A percentile compares a stretch with the other conserved stretches of the same genome.
Conservation (phyloP, 805 yeast species). For the Barnettozyma salicaria region DNA sequence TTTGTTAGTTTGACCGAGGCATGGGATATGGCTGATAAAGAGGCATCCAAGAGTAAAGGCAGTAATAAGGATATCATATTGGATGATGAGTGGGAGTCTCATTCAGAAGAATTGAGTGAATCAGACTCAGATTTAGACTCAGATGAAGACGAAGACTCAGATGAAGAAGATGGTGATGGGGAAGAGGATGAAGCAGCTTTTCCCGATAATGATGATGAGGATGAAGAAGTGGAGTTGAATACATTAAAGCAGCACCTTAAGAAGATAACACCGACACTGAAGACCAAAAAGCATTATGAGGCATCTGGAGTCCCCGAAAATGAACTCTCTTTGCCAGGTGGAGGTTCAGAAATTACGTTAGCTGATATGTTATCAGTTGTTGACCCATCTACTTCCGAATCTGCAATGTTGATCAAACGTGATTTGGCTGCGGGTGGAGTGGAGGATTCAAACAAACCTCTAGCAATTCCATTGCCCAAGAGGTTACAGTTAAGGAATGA, state of each 20-base stretch:
- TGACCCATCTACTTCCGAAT: constrained; percentile 42
- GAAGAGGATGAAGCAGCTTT: constrained; percentile 37
- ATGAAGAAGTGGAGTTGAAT: constrained; percentile 47
- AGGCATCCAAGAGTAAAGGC: constrained; percentile 27
- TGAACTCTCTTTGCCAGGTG: constrained; percentile 62
- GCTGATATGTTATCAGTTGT: constrained; percentile 72
- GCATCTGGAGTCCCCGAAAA: constrained; percentile 56
- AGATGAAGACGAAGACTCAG: constrained; percentile 38
- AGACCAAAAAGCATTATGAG: constrained; percentile 43
- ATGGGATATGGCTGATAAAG: constrained; percentile 76
- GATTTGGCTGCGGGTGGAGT: constrained; percentile 20
- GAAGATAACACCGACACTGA: constrained; percentile 29
- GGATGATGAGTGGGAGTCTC: constrained; percentile 23
- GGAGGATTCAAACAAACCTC: constrained; percentile 38
- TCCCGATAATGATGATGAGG: constrained; percentile 35
- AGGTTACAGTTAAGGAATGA: constrained; percentile 82
- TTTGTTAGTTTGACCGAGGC: constrained; percentile 77
- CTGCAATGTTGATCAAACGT: constrained; percentile 41
- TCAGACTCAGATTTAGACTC: constrained; percentile 24
- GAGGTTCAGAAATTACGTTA: constrained; percentile 52
- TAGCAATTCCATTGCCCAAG: constrained; percentile 78
- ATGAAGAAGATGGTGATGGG: constrained; percentile 42
- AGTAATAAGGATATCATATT: constrained; percentile 19
- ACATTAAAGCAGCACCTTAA: constrained; percentile 39
- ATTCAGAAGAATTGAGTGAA: constrained; percentile 23